Evolutionary conservation across 495 filamentous ascomycete species (phyloP).

Genomic region (Jackrogersella multiformis): DNA sequence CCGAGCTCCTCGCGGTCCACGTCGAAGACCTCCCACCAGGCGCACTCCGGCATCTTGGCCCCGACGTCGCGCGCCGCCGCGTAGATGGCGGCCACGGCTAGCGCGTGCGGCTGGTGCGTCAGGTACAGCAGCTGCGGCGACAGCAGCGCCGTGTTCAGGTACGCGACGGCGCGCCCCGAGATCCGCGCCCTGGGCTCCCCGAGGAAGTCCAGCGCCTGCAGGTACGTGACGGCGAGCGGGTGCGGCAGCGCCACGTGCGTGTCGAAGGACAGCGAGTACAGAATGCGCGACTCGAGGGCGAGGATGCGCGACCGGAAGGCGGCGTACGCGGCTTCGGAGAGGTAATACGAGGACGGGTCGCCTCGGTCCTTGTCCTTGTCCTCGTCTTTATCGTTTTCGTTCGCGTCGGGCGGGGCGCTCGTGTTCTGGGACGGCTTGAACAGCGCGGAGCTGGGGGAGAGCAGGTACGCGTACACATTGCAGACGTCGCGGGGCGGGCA

Average conservation of each 20-base stretch:
- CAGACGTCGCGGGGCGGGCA: constrained; percentile 79
- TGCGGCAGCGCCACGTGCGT: constrained; percentile 87
- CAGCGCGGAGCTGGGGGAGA: constrained; percentile 71
- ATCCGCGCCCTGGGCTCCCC: constrained; percentile 53
- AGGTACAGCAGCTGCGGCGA: constrained; percentile 90
- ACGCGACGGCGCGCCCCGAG: constrained; percentile 69
- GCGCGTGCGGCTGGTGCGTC: constrained; percentile 85
- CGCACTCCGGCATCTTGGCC: constrained; percentile 77
- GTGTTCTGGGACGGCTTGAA: too few species aligned
- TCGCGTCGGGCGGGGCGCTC: too few species aligned
- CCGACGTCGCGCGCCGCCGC: constrained; percentile 81
- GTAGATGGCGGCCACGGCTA: constrained; percentile 91
- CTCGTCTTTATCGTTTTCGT: background rate
- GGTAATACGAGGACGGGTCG: constrained; percentile 70
- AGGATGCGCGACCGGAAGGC: constrained; percentile 69
- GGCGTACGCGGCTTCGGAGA: constrained; percentile 77
- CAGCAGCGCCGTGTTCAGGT: constrained; percentile 84
- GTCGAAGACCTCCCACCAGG: constrained; percentile 99
- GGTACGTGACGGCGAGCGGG: constrained; percentile 88
- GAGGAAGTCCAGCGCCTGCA: constrained; percentile 81
- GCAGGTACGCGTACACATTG: constrained; percentile 85
- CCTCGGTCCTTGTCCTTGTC: constrained; percentile 21
- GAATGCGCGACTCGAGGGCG: constrained; percentile 74
- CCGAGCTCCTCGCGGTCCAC: constrained; percentile 96
- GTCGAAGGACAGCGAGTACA: constrained; percentile 80